Conservation (phyloP, 2,329 filamentous ascomycete species). For the Neonectria punicea region DNA sequence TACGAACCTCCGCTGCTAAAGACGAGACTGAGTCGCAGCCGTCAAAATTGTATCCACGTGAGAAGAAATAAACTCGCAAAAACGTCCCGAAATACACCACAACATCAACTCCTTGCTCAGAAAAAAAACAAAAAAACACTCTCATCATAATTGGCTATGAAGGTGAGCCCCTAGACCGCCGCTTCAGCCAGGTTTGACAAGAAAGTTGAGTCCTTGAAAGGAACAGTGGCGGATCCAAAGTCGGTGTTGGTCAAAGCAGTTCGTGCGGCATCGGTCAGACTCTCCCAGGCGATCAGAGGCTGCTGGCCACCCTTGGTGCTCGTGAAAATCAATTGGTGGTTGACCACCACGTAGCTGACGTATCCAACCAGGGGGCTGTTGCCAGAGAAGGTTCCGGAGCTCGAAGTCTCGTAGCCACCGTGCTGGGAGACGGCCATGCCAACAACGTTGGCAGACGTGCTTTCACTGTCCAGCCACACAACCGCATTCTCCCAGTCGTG, state of each 20-base stretch:
- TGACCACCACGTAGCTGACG: constrained; percentile 43
- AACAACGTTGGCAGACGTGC: constrained; percentile 40
- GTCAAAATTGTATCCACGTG: neutral
- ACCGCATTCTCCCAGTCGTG: constrained; percentile 44
- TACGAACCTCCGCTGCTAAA: neutral
- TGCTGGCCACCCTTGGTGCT: constrained; percentile 51
- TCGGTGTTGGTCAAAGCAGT: constrained; percentile 52
- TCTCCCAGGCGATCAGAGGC: constrained; percentile 58
- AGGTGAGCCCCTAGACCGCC: constrained; percentile 20
- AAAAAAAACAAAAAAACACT: neutral
- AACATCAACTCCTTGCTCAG: neutral
- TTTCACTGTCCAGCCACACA: constrained; percentile 42
- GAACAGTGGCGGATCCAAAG: constrained; percentile 56
- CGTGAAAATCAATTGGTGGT: constrained; percentile 53
- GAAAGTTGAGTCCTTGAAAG: constrained; percentile 51
- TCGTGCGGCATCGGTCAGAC: constrained; percentile 48
- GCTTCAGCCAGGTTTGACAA: constrained; percentile 36
- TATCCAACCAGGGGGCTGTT: constrained; percentile 48
- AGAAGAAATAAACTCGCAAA: neutral
- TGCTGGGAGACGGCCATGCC: constrained; percentile 53
- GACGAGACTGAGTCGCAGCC: neutral
- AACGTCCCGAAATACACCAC: neutral
- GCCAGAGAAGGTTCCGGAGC: constrained; percentile 39
- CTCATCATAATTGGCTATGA: neutral
- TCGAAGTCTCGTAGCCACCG: constrained; percentile 46